Percentiles rank a stretch among this genome's conserved stretches.
These are phyloP conservation scores for Diplodia mutila DNA, from an alignment of 2,329 filamentous ascomycete genomes.

Conservation along the genomic window DNA sequence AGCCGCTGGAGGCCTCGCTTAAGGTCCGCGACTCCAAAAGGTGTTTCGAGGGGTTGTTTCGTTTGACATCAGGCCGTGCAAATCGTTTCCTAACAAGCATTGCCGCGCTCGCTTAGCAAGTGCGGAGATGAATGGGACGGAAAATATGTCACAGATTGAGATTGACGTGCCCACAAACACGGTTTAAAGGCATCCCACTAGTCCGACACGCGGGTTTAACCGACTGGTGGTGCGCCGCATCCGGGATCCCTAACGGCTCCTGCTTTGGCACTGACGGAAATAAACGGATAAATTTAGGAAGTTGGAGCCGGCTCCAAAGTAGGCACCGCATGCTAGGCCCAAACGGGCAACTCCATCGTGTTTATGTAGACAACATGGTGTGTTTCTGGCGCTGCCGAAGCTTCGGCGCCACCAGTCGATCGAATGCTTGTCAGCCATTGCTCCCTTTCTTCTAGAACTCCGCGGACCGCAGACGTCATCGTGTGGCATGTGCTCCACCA, in stretches of 20 bases:
- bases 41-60: conserved; percentile 15
- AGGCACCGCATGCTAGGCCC: background rate
- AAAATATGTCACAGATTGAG: conserved; percentile 1
- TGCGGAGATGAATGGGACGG: background rate
- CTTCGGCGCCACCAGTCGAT: background rate
- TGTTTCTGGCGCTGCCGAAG: background rate
- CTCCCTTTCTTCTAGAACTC: background rate
- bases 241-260: too few relatives aligned
- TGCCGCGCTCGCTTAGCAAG: conserved; percentile 1
- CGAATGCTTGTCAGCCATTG: background rate
- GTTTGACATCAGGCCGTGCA: background rate
- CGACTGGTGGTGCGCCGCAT: background rate
- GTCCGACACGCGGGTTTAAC: background rate
- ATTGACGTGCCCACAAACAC: background rate
- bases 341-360: background rate
- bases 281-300: background rate
- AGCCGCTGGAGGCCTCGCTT: background rate
- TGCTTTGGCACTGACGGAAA: background rate
- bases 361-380: background rate
- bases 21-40: background rate
- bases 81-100: conserved; percentile 17
- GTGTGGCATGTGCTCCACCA: background rate
- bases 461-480: background rate
- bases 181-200: background rate
- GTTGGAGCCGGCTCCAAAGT: background rate